Percentiles rank a stretch among this genome's conserved stretches.
These are phyloP conservation scores for Ascomycota sp. DNA, from an alignment of 2,329 filamentous ascomycete species.

Conservation along the genomic window DNA sequence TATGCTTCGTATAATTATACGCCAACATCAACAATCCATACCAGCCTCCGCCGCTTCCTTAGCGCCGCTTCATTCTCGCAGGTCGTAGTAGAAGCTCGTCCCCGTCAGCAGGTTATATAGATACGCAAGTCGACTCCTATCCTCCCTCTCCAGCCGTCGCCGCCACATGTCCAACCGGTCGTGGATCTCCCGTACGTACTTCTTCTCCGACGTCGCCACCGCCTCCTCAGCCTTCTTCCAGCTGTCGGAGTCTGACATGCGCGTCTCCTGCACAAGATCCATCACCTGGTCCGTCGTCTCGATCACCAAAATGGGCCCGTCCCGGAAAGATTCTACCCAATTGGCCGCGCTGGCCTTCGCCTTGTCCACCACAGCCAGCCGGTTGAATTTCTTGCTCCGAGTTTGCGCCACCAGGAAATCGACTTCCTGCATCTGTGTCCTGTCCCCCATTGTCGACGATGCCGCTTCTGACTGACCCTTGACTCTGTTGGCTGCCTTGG, in stretches of 20 bases:
- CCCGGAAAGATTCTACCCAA: conserved; percentile 49
- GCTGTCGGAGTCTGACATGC: conserved; percentile 58
- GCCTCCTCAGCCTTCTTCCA: conserved; percentile 69
- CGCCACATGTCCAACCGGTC: conserved; percentile 49
- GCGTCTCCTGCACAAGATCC: conserved; percentile 52
- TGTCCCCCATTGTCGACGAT: conserved; percentile 5
- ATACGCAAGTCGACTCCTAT: conserved; percentile 51
- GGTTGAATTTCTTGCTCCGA: conserved; percentile 79
- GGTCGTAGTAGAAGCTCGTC: conserved; percentile 68
- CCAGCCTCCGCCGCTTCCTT: too few relatives aligned
- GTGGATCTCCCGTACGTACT: conserved; percentile 68
- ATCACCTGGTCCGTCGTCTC: conserved; percentile 75
- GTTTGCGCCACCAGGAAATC: conserved; percentile 69
- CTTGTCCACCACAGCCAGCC: conserved; percentile 68
- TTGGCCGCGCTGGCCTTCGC: conserved; percentile 38
- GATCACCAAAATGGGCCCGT: conserved; percentile 68
- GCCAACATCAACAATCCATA: too few relatives aligned
- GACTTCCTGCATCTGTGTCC: conserved; percentile 45
- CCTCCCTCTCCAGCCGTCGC: conserved; percentile 30
- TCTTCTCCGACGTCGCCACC: conserved; percentile 55
- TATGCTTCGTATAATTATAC: too few relatives aligned
- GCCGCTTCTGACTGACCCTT: conserved; percentile 5
- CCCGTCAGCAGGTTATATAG: conserved; percentile 83
- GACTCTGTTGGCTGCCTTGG: conserved; percentile 30
- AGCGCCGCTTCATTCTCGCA: conserved; percentile 26